Evolutionary conservation across 2,329 filamentous ascomycete genomes (phyloP).

Genomic region (Iodosphaeria phyllophila): DNA sequence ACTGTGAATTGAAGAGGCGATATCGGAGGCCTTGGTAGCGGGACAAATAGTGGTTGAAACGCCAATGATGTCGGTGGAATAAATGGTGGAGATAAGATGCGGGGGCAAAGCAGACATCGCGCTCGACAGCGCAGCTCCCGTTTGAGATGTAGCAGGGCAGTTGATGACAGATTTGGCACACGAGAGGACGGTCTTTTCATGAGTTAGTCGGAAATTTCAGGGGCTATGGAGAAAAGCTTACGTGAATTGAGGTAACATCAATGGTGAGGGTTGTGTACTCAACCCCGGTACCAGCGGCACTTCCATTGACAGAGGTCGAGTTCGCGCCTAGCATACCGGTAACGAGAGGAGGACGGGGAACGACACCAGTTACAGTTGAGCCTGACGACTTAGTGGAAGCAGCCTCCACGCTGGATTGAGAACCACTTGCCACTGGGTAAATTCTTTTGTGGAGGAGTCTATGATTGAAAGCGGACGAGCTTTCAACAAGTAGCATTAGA

Average conservation of each 20-base stretch:
- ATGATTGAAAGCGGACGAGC: too few relatives aligned
- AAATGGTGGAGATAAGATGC: conserved; percentile 9
- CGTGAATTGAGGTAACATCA: too few relatives aligned
- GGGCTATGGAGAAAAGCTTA: too few relatives aligned
- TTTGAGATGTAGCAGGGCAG: conserved; percentile 9
- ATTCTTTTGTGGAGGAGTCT: too few relatives aligned
- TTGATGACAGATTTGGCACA: conserved; percentile 10
- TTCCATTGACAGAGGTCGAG: conserved; percentile 5
- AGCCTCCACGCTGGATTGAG: too few relatives aligned
- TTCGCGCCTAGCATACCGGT: not conserved
- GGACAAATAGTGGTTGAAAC: conserved; percentile 13
- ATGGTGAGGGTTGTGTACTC: conserved; percentile 3
- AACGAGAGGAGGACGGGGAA: conserved; percentile 1
- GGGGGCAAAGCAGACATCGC: conserved; percentile 7
- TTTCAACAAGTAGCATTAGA: too few relatives aligned
- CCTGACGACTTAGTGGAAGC: too few relatives aligned
- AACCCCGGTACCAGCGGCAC: too few relatives aligned
- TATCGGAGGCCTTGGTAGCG: conserved; percentile 8
- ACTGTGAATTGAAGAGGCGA: conserved; percentile 10
- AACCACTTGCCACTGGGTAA: too few relatives aligned
- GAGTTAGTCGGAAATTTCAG: conserved; percentile 8
- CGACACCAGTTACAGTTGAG: too few relatives aligned
- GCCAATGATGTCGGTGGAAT: conserved; percentile 10
- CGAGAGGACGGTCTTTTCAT: conserved; percentile 10
- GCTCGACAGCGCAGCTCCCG: conserved; percentile 7